phyloP scores from a whole-genome alignment of 306 rosid genomes.

The Trichosanthes cucumerina region DNA sequence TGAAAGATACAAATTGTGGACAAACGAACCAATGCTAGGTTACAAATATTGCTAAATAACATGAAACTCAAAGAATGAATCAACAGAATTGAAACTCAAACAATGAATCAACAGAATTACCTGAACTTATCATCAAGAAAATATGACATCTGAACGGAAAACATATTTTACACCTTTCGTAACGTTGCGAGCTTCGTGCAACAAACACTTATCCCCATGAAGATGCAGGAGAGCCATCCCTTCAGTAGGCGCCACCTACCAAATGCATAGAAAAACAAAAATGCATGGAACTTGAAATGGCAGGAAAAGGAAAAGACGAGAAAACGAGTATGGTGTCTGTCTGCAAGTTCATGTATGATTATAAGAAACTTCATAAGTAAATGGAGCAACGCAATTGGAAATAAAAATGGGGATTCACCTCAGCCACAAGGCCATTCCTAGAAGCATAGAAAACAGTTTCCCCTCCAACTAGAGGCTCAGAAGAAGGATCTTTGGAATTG shows the following conservation, averaged over 20 bases:
- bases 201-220: conserved; percentile 80
- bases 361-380: not conserved
- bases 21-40: not conserved
- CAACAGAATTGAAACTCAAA: not conserved
- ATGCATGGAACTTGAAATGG: not conserved
- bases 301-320: not conserved
- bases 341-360: not conserved
- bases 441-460: conserved; percentile 86
- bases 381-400: not conserved
- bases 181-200: conserved; percentile 92
- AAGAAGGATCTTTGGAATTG: conserved; percentile 25
- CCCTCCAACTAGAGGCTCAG: conserved; percentile 69
- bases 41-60: not conserved
- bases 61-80: not conserved
- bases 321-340: not conserved
- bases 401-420: conserved; percentile 32
- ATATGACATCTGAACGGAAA: conserved; percentile 73
- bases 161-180: conserved; percentile 71
- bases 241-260: conserved; percentile 72
- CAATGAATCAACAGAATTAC: not conserved
- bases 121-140: conserved; percentile 35
- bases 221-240: conserved; percentile 91
- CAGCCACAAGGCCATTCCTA: conserved; percentile 65
- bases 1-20: not conserved
- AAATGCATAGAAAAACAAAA: not conserved